These are phyloP conservation scores for Neurospora sp. DNA, from an alignment of 495 filamentous ascomycete species.

Conservation along the genomic window DNA sequence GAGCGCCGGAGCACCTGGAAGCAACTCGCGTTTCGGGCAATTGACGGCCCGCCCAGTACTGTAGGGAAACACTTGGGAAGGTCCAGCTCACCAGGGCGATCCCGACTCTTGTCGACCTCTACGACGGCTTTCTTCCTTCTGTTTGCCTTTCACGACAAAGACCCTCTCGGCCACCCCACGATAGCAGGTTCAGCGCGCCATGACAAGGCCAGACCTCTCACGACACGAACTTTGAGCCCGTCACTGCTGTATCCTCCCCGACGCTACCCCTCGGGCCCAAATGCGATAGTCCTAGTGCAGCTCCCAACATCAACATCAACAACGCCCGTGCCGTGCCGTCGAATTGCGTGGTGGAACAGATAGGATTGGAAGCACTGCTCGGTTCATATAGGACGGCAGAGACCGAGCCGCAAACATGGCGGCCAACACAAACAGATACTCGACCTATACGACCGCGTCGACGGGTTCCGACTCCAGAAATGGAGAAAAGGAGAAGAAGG, in stretches of 20 bases:
- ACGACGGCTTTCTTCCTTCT: neutral
- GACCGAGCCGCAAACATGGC: slow-evolving; percentile 24
- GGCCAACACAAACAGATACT: slow-evolving; percentile 47
- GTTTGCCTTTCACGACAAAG: neutral
- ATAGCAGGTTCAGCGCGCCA: neutral
- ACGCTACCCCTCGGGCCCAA: neutral
- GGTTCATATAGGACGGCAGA: neutral
- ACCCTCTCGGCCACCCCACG: neutral
- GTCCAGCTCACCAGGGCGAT: neutral
- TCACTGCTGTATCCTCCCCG: neutral
- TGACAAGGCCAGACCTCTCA: neutral
- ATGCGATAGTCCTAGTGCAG: slow-evolving; percentile 7
- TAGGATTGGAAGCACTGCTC: neutral
- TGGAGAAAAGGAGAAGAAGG: slow-evolving; percentile 69
- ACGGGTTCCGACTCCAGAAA: slow-evolving; percentile 38
- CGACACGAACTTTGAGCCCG: neutral
- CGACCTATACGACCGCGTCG: slow-evolving; percentile 41
- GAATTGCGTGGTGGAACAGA: neutral
- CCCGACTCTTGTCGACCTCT: neutral
- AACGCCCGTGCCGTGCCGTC: neutral
- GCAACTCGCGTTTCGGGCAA: slow-evolving; percentile 1
- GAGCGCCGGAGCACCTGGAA: neutral
- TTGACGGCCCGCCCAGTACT: slow-evolving; percentile 7
- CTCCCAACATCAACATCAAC: slow-evolving; percentile 1
- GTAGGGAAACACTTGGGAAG: neutral